A percentile compares a stretch with the other conserved stretches of the same genome.
These are phyloP conservation scores for Phytophthora foliorum DNA, from an alignment of 352 stramenopile species.

Conservation along the genomic window DNA sequence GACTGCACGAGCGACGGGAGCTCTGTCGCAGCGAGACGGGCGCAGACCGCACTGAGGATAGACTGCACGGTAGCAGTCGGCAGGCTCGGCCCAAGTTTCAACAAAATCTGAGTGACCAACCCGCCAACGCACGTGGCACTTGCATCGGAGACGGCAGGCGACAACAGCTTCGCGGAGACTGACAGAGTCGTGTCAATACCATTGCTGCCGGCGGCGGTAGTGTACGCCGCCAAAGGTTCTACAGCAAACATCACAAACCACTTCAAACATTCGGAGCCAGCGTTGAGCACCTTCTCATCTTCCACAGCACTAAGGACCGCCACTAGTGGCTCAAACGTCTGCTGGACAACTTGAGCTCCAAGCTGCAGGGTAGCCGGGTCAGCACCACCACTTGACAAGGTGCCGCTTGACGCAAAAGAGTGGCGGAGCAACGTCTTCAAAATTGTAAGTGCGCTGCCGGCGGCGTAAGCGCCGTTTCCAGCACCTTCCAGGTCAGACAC, in stretches of 20 bases:
- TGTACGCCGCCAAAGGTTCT: conserved; percentile 66
- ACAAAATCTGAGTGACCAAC: conserved; percentile 84
- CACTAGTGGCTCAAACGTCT: conserved; percentile 80
- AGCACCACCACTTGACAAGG: conserved; percentile 28
- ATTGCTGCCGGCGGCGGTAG: conserved; percentile 41
- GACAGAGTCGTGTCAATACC: conserved; percentile 78
- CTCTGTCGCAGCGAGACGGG: conserved; percentile 70
- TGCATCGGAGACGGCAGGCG: conserved; percentile 71
- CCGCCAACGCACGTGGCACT: conserved; percentile 79
- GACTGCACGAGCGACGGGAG: conserved; percentile 83
- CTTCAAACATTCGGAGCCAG: conserved; percentile 84
- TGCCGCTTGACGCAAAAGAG: conserved; percentile 60
- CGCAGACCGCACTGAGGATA: conserved; percentile 76
- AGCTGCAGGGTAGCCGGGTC: conserved; percentile 56
- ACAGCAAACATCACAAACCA: conserved; percentile 87
- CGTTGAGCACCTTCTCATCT: conserved; percentile 82
- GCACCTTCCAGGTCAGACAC: conserved; percentile 50
- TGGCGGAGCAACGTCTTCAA: conserved; percentile 81
- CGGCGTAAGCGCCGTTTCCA: conserved; percentile 72
- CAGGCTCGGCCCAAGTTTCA: conserved; percentile 69
- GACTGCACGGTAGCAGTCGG: conserved; percentile 76
- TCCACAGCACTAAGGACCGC: conserved; percentile 66
- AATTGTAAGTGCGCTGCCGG: conserved; percentile 71
- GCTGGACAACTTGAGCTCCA: conserved; percentile 71
- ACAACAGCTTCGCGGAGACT: conserved; percentile 77